Conservation (phyloP, 2,329 filamentous ascomycete genomes). For the Sporothrix protearum region DNA sequence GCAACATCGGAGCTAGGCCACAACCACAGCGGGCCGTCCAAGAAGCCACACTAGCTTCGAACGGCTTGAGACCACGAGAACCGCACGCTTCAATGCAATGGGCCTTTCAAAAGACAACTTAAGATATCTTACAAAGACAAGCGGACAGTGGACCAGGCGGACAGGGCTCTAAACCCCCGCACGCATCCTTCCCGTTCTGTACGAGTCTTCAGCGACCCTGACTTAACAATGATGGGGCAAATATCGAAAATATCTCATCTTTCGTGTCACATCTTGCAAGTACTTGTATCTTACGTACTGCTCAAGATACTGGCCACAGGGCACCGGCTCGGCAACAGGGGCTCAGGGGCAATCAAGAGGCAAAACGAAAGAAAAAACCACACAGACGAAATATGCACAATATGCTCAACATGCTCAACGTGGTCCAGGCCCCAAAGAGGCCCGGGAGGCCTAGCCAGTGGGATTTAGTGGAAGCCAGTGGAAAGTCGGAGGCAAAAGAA, state of each 20-base stretch:
- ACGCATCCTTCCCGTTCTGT: background rate
- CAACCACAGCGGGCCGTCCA: slow-evolving; percentile 10
- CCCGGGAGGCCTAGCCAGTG: background rate
- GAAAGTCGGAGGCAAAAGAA: background rate
- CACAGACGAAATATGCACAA: background rate
- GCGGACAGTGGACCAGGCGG: background rate
- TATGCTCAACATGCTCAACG: too few species aligned
- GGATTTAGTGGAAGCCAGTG: background rate
- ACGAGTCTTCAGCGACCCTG: background rate
- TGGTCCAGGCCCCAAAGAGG: background rate
- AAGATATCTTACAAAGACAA: background rate
- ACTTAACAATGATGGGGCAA: background rate
- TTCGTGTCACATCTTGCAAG: background rate
- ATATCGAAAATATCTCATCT: background rate
- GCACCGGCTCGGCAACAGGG: background rate
- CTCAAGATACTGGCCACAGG: background rate
- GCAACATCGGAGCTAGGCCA: slow-evolving; percentile 2
- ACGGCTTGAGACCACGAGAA: background rate
- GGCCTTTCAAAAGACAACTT: background rate
- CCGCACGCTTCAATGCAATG: background rate
- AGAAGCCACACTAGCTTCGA: background rate
- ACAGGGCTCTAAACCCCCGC: background rate
- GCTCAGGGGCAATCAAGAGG: slow-evolving; percentile 3
- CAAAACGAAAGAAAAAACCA: background rate
- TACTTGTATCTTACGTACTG: background rate